Evolutionary conservation across 2,329 filamentous ascomycete species (phyloP).

Genomic region (Clonostachys solani): DNA sequence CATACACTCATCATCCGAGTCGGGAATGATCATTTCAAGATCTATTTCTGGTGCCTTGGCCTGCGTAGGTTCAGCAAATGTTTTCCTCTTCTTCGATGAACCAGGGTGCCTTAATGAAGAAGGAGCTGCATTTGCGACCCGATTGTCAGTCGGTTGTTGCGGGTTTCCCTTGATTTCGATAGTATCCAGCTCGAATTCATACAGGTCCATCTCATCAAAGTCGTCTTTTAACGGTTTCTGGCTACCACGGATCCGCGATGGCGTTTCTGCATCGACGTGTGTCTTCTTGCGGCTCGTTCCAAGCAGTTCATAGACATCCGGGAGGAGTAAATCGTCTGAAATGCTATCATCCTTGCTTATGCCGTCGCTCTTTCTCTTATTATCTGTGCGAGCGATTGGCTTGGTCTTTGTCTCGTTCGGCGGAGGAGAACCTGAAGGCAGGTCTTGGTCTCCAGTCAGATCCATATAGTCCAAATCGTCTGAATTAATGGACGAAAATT

Average conservation of each 20-base stretch:
- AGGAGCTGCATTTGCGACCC: background rate
- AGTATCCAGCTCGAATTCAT: no score
- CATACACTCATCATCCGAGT: slow-evolving; percentile 54
- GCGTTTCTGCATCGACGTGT: background rate
- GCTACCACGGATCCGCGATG: background rate
- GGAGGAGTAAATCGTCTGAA: slow-evolving; percentile 40
- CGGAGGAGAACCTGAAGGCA: slow-evolving; percentile 27
- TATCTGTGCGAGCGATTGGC: slow-evolving; percentile 11
- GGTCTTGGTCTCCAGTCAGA: slow-evolving; percentile 27
- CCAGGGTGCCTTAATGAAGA: background rate
- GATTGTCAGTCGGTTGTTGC: no score
- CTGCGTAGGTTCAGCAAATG: background rate
- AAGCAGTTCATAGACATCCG: slow-evolving; percentile 46
- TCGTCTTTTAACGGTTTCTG: no score
- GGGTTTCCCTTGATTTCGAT: no score
- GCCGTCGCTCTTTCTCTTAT: slow-evolving; percentile 49
- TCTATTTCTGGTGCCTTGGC: slow-evolving; percentile 1
- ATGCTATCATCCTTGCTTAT: slow-evolving; percentile 28
- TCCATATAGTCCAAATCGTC: slow-evolving; percentile 32
- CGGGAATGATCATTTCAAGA: slow-evolving; percentile 31
- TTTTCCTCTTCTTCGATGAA: background rate
- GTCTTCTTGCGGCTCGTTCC: slow-evolving; percentile 22
- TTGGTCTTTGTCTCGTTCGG: slow-evolving; percentile 22
- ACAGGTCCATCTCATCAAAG: no score
- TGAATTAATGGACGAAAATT: slow-evolving; percentile 16